Base-by-base conservation (phyloP, 257 asterid species). In the Solanum clarkiae region DNA sequence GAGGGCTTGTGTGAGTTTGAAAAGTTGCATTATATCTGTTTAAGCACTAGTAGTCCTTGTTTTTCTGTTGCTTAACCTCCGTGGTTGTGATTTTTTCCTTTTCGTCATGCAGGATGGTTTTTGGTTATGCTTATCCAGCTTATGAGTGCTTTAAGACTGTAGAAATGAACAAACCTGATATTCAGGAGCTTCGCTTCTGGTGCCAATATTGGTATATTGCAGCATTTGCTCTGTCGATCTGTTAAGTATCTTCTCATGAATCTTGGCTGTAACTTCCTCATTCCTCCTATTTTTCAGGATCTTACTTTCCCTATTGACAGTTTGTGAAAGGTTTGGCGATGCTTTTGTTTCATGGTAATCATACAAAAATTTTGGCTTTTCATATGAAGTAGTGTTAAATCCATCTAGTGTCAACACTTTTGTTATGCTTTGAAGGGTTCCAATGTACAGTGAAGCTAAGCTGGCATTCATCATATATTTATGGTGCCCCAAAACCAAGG, bases 401-500 rank as follows among this genome's bases (percentile, higher is more conserved):
- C 22, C 11, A 45, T 9, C 59, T 12, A 22, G 17, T 17, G 29
- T n/a, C 40, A 20, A 32, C n/a, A 6, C 66, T 69, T 36, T 47
- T 36, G 77, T 24, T 54, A 20, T 84, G 32, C 75, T 54, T 68
- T 84, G 86, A 53, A 93, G 97, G 95, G 77, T 93, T 81, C 95
- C 95, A 6, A 71, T 93, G 45, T 92, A 93, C 71, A 88, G 89
- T 56, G 97, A 92, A 86, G 92, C 93, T 60, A 92, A 93, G 90
- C 55, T 93, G 86, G 95, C 92, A 65, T 81, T 92, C 4, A 82
- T 90, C 71, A 87, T 93, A 55, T 91, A 88, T 91, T 87, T 93
- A 65, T 93, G 97, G 97, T 87, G 87, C 85, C 93, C 94, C 55
- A 88, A 84, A 75, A 93, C 93, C 45, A 90, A 84, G 90, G 97